Percentiles rank a stretch among this genome's conserved stretches.
Evolutionary conservation across 176 grass and related monocot genomes (phyloP).

Genomic region (Poa annua): DNA sequence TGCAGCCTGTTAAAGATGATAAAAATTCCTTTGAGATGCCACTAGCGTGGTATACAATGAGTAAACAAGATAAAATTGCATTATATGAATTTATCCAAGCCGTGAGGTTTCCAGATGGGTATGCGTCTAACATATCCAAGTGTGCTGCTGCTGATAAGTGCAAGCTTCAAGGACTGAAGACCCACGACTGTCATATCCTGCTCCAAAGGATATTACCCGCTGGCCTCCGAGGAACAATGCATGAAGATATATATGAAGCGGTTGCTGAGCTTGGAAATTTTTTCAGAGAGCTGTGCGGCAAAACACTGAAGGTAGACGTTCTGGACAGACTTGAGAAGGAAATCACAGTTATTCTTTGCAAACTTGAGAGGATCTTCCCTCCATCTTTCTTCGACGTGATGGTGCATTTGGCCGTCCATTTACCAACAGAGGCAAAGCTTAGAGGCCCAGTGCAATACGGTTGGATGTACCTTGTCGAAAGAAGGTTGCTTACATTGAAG

Average conservation of each 20-base stretch:
- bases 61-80: too few relatives aligned
- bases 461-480: neutral
- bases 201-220: neutral
- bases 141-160: neutral
- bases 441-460: neutral
- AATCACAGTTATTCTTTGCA: slow-evolving; percentile 34
- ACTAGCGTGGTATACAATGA: neutral
- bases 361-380: slow-evolving; percentile 36
- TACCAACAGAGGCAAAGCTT: neutral
- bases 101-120: neutral
- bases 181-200: neutral
- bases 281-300: neutral
- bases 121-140: neutral
- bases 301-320: neutral
- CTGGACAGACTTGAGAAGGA: neutral
- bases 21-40: neutral
- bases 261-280: neutral
- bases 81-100: neutral
- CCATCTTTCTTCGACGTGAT: neutral
- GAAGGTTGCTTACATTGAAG: neutral
- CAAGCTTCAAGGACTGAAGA: neutral
- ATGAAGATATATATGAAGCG: neutral
- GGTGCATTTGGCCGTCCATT: neutral
- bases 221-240: neutral
- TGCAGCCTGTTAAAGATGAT: neutral